Base-by-base conservation (phyloP, 306 rosid species). In the Prunus salicina region DNA sequence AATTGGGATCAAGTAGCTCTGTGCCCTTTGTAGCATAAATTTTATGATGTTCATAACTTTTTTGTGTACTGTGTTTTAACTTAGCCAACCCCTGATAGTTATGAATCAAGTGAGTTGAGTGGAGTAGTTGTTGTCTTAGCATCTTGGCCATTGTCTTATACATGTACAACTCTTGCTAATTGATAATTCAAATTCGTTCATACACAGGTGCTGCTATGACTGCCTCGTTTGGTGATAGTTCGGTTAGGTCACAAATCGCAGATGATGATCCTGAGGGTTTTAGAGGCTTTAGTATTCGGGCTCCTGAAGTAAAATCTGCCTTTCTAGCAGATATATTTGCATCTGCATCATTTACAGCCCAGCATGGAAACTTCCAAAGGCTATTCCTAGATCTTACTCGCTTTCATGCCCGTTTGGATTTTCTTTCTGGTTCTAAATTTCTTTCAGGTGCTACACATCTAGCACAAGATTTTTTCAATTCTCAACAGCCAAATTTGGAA, bases 331-430 rank as follows among this genome's bases (percentile, higher is more conserved):
- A 92, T 72, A 3, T 73, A 53, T 90, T 95, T 83, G 97, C 83
- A 69, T 85, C 97, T 28, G 58, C 84, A 28, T 84, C 93, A 12
- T 83, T 95, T 76, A 83, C 97, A 55, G 97, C 97, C 52, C 99
- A 92, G 79, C 72, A 77, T 69, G 97, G 99, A 78, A 89, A 83
- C 87, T 95, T 88, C 78, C 99, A 92, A 83, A 80, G 83, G 84
- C 82, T 12, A 69, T 88, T 73, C 77, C 79, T 95, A 71, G 99
- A 92, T 79, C 97, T 90, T 64, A 83, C 96, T 1, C 87, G 89
- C 27, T 88, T 95, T 86, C 94, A 89, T 58, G 93, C 93, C 67
- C 82, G 88, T 76, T 34, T 95, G 61, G 92, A 95, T 79, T 89
- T 92, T 79, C 90, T 92, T 73, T 90, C 92, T 70, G 97, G 99